Evolutionary conservation across 179 eudicot genomes (phyloP).

Genomic region (Beta macrorhiza): DNA sequence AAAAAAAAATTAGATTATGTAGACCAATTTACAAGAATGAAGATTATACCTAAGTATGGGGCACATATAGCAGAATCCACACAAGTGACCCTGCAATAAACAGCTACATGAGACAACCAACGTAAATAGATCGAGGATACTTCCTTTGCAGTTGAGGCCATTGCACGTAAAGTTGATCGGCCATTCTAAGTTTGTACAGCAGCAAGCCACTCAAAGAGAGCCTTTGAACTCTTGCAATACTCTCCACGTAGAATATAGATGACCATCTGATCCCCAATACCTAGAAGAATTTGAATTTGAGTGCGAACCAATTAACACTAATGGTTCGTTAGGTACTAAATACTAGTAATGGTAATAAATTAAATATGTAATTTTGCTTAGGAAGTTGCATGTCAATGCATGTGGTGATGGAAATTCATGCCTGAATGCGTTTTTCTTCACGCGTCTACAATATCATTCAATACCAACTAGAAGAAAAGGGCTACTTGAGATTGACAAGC

Average conservation of each 20-base stretch:
- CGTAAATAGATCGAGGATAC: slow-evolving; percentile 71
- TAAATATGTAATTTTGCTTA: no score
- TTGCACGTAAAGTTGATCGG: slow-evolving; percentile 83
- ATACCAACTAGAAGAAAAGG: no score
- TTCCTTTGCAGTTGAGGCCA: slow-evolving; percentile 85
- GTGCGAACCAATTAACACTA: neutral
- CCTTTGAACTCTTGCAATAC: slow-evolving; percentile 85
- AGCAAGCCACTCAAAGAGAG: slow-evolving; percentile 79
- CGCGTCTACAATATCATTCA: no score
- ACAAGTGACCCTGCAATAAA: neutral
- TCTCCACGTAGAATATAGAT: slow-evolving; percentile 80
- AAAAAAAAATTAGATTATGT: neutral
- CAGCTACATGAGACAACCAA: slow-evolving; percentile 77
- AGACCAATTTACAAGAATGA: neutral
- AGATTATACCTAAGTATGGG: neutral
- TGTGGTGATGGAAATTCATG: no score
- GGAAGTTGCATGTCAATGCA: no score
- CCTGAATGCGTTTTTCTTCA: no score
- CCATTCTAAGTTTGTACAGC: slow-evolving; percentile 73
- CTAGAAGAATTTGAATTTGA: slow-evolving; percentile 29
- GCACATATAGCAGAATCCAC: neutral
- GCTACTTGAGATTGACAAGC: no score
- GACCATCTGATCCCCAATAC: slow-evolving; percentile 84
- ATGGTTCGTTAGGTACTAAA: neutral
- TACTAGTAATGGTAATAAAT: no score